Evolutionary conservation across 225 moss, liverwort and hornwort genomes (phyloP), one percentile per base, ranked within the genome.

Genomic region (Bryoerythrophyllum caledonicum): DNA sequence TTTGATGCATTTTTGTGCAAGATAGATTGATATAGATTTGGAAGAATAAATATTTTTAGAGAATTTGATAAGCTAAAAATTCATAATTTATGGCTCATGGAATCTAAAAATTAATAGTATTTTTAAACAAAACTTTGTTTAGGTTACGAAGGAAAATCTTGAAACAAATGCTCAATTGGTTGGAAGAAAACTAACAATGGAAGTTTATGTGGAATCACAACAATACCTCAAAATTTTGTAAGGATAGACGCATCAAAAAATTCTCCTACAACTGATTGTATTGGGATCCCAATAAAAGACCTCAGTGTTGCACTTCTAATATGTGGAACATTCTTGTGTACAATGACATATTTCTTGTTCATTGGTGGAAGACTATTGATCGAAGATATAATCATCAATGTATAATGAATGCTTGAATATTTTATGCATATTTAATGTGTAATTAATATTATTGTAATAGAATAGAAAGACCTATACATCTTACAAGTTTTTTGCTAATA

Each of bases 91-190:
- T 19, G 17, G 48, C 5, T 49, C 1, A 6, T 6, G 19, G 17
- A 6, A 1, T 19, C 1, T 1, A 6, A 17, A 17, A 6, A 0
- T 1, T 6, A 49, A 6, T 7, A 1, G 4, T 17, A 0, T 1
- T 5, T 17, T 48, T 5, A 0, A 4, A 5, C 1, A 5, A 19
- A 17, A 49, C 0, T 46, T 16, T 46, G 7, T 49, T 11, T 59
- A 83, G 83, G 83, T 8, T 87, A 87, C 68, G 76, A 73, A 15
- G 87, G 87, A 68, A 38, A 32, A 0, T 23, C 81, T 16, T 87
- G 87, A 1, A 51, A 82, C 3, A 68, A 72, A 51, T 87, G 87
- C 26, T 72, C 71, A 9, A 8, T 41, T 52, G 87, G 87, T 11
- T 87, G 84, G 84, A 84, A 71, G 14, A 68, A 79, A 70, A 59